Conservation (phyloP, 768 basidiomycete species). For the Podaxis carcinomalis region DNA sequence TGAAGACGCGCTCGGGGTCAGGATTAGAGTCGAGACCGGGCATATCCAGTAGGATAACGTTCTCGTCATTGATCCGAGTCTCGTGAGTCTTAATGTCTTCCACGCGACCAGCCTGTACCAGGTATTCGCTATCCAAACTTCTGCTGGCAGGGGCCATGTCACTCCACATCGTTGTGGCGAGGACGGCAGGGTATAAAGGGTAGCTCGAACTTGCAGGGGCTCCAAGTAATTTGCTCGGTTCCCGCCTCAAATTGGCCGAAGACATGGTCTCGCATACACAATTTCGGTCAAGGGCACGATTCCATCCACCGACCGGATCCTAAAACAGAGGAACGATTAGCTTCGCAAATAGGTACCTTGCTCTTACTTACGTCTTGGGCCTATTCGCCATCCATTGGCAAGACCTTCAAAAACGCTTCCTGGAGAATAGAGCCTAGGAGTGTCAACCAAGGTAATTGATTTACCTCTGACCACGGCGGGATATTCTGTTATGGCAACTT, state of each 20-base stretch:
- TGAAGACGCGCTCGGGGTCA: neutral
- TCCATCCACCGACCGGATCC: neutral
- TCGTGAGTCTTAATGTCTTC: neutral
- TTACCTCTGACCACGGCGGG: neutral
- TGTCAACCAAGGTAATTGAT: neutral
- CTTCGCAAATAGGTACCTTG: neutral
- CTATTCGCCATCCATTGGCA: neutral
- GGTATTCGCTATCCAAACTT: neutral
- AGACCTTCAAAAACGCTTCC: neutral
- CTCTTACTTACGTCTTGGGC: neutral
- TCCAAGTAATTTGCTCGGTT: neutral
- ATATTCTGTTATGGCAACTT: neutral
- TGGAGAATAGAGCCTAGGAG: neutral
- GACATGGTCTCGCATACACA: neutral
- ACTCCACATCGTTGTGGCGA: neutral
- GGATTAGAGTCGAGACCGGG: neutral
- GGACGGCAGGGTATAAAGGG: neutral
- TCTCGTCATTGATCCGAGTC: neutral
- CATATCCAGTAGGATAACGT: conserved; percentile 1
- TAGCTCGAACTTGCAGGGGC: too few species aligned
- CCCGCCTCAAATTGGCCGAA: neutral
- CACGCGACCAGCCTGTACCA: neutral
- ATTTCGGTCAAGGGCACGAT: neutral
- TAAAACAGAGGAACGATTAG: neutral
- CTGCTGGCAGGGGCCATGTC: too few species aligned